phyloP scores from a whole-genome alignment of 2,329 filamentous ascomycete species.

The Sodiomyces alkalinus region DNA sequence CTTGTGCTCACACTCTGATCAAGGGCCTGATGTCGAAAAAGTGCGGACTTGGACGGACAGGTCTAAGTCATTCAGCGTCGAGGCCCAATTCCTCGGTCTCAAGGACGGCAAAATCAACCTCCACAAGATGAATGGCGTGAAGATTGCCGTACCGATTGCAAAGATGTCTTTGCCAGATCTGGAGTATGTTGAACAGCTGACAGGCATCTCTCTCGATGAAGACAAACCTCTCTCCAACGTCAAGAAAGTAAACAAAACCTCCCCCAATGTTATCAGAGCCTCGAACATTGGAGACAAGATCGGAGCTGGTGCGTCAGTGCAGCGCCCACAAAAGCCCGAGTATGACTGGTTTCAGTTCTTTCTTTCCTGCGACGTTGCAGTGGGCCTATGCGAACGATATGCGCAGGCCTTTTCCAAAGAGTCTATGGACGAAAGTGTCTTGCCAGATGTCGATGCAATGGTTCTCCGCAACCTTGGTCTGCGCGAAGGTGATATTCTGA shows the following conservation, averaged over 20 bases:
- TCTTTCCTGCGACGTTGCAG: conserved; percentile 77
- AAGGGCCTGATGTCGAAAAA: conserved; percentile 71
- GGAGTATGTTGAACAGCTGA: conserved; percentile 80
- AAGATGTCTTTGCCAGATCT: conserved; percentile 96
- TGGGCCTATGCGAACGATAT: conserved; percentile 88
- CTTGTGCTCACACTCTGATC: conserved; percentile 8
- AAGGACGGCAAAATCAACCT: conserved; percentile 95
- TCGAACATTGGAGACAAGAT: conserved; percentile 16
- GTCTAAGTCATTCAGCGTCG: conserved; percentile 90
- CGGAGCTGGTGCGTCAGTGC: conserved; percentile 44
- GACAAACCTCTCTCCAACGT: conserved; percentile 87
- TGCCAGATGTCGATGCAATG: conserved; percentile 75
- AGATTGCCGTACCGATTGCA: conserved; percentile 85
- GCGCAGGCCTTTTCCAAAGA: conserved; percentile 78
- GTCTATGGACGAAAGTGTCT: conserved; percentile 87
- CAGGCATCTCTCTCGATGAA: conserved; percentile 83
- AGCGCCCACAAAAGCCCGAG: conserved; percentile 44
- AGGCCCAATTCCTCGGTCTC: conserved; percentile 87
- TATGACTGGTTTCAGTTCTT: conserved; percentile 99
- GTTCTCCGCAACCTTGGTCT: conserved; percentile 80
- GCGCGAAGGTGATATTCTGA: conserved; percentile 90
- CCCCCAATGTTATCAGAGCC: conserved; percentile 1
- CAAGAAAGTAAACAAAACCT: conserved; percentile 33
- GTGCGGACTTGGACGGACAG: conserved; percentile 90
- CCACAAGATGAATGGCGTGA: conserved; percentile 95